Conservation (phyloP, 1,284 basidiomycete species). For the Malassezia sympodialis region DNA sequence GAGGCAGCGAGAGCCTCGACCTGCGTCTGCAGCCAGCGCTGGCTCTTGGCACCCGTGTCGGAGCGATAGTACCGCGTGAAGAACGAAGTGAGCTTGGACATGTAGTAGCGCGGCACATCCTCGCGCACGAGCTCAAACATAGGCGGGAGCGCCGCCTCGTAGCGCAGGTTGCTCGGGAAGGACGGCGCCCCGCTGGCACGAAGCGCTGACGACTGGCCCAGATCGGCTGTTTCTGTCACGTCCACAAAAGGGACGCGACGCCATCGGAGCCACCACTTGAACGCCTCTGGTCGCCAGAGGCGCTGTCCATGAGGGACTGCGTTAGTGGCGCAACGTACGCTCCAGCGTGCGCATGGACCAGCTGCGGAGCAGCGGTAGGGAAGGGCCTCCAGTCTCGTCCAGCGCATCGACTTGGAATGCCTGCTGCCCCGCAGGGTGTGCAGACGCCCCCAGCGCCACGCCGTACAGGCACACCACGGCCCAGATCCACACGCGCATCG, state of each 20-base stretch:
- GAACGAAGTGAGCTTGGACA: constrained; percentile 53
- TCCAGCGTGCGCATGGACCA: constrained; percentile 3
- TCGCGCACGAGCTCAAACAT: constrained; percentile 28
- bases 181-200: not conserved
- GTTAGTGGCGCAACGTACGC: constrained; percentile 3
- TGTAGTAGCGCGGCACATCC: constrained; percentile 24
- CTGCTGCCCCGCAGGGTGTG: not conserved
- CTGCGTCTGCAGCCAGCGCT: constrained; percentile 62
- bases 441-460: not conserved
- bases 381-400: not conserved
- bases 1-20: constrained; percentile 18
- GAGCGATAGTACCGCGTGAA: constrained; percentile 52
- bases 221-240: constrained; percentile 25
- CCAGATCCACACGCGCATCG: not conserved
- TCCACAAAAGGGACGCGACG: constrained; percentile 33
- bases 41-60: constrained; percentile 63
- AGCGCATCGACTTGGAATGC: not conserved
- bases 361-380: not conserved
- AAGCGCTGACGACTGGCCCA: constrained; percentile 3
- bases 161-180: constrained; percentile 22
- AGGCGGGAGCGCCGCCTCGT: constrained; percentile 17
- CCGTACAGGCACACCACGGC: not conserved
- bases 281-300: constrained; percentile 19
- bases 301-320: not conserved
- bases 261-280: constrained; percentile 29